A percentile compares a stretch with the other conserved stretches of the same genome.
Conservation (phyloP, 208 protist species). For the Wallacemonas collosoma region DNA sequence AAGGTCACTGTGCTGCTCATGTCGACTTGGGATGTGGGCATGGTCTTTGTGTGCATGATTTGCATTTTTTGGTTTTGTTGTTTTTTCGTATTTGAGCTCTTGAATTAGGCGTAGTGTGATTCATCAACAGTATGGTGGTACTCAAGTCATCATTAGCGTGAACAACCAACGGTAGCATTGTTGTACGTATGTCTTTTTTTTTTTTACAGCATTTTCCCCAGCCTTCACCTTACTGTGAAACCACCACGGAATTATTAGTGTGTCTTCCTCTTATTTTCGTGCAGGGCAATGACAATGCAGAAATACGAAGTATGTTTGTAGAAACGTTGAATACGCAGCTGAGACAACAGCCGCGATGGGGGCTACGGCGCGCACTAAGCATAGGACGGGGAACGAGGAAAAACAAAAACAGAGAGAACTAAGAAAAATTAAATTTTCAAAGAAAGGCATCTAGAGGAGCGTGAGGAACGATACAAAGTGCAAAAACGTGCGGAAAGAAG, state of each 20-base stretch:
- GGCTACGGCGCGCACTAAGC: neutral
- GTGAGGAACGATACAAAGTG: constrained; percentile 11
- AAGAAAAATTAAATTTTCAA: neutral
- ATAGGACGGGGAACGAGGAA: constrained; percentile 15
- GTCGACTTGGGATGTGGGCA: no score
- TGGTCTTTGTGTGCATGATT: neutral
- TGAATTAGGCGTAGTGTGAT: constrained; percentile 10
- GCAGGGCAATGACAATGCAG: neutral
- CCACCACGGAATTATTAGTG: neutral
- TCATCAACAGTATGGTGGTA: neutral
- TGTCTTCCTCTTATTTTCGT: neutral
- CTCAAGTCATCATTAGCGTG: neutral
- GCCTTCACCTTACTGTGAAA: neutral
- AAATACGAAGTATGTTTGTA: neutral
- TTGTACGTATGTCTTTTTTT: neutral
- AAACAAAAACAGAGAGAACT: constrained; percentile 16
- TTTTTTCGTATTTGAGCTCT: neutral
- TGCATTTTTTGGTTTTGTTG: neutral
- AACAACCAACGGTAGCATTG: neutral
- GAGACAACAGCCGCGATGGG: neutral
- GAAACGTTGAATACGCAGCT: neutral
- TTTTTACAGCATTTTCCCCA: neutral
- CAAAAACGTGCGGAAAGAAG: constrained; percentile 12
- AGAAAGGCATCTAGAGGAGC: no score
- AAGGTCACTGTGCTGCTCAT: no score